Evolutionary conservation across 177 flowering plant genomes (phyloP), one percentile per base, ranked within the genome.

Genomic region (Tripterygium wilfordii): DNA sequence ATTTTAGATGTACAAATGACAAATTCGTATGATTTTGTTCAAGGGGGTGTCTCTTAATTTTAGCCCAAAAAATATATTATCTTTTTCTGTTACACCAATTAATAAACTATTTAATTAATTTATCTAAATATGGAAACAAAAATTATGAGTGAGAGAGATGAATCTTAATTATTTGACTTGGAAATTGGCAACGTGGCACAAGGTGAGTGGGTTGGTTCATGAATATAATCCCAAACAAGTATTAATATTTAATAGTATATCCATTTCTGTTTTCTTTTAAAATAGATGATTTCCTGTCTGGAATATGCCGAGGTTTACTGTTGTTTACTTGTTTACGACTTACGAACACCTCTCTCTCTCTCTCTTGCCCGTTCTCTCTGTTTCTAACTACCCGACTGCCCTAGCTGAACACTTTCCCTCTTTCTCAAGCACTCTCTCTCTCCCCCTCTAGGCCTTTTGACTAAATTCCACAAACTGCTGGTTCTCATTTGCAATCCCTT

Each of bases 361-460:
- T 58, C 58, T 47, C 59, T 25, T 64, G 60, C 63, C 63, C 68
- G 31, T 10, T 0, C 25, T 40, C 52, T 30, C 42, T 52, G 58
- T 51, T 37, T 55, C 54, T 36, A 49, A 32, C 57, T 46, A 45
- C 65, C 69, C 65, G 27, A 35, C 61, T 60, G 70, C 70, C 62
- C 62, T 33, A 25, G 48, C 36, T 52, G 60, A 48, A 42, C 53
- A 21, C 68, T 64, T 53, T 64, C 56, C 59, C 56, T 42, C 51
- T 48, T 44, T 63, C 63, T 50, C 54, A 54, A 49, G 60, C 60
- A 19, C 38, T 50, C 48, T 29, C 54, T 25, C 17, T 33, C 14
- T 4, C 26, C 29, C 45, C 26, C 21, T 35, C 10, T 14, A n/a
- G n/a, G n/a, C 45, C 51, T 60, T 54, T 53, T 53, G 49, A 43